These are phyloP conservation scores for Eucalyptus erythrocorys DNA, from an alignment of 345 rosid genomes.

Conservation along the genomic window DNA sequence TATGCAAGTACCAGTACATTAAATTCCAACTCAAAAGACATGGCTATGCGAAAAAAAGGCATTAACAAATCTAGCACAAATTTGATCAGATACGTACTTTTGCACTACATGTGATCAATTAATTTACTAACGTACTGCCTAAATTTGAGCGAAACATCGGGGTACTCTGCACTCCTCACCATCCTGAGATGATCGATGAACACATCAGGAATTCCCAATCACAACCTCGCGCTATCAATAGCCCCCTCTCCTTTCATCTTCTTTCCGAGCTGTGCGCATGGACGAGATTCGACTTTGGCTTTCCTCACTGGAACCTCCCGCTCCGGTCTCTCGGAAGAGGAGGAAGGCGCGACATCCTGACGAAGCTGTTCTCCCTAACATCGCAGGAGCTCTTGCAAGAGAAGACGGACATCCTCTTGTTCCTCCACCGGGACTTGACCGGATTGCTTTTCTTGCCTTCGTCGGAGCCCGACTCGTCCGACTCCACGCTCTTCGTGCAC, in stretches of 20 bases:
- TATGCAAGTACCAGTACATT: background rate
- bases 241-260: background rate
- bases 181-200: background rate
- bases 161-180: background rate
- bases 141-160: background rate
- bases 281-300: background rate
- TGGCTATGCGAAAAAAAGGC: background rate
- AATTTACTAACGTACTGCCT: background rate
- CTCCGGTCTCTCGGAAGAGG: conserved; percentile 26
- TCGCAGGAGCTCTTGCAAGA: conserved; percentile 54
- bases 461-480: background rate
- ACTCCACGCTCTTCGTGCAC: conserved; percentile 28
- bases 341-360: conserved; percentile 22
- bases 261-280: background rate
- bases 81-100: background rate
- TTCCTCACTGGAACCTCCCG: background rate
- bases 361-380: conserved; percentile 23
- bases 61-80: background rate
- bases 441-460: background rate
- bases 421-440: conserved; percentile 1
- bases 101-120: background rate
- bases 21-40: background rate
- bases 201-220: background rate
- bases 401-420: conserved; percentile 6
- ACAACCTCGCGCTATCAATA: background rate